These are phyloP conservation scores for Arxiozyma heterogenica DNA, from an alignment of 1,139 yeast genomes.

Conservation along the genomic window DNA sequence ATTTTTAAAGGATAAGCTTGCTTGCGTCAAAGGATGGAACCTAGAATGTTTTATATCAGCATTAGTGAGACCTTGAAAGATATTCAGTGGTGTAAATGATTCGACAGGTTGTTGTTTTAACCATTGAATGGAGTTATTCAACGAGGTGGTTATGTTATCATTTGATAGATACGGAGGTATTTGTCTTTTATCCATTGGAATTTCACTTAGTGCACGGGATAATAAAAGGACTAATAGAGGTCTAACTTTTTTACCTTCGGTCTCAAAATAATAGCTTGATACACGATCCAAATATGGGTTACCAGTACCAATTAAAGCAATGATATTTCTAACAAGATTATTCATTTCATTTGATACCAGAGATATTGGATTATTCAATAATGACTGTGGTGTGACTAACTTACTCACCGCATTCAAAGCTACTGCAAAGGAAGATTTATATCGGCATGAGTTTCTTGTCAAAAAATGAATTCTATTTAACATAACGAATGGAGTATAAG, in stretches of 20 bases:
- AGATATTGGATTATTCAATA: slow-evolving; percentile 71
- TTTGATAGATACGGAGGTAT: neutral
- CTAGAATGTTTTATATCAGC: neutral
- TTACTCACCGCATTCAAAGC: slow-evolving; percentile 75
- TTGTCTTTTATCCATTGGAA: slow-evolving; percentile 59
- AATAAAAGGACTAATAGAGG: slow-evolving; percentile 80
- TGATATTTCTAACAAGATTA: slow-evolving; percentile 76
- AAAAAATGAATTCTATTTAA: neutral
- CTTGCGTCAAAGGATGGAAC: neutral
- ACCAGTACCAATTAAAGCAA: slow-evolving; percentile 78
- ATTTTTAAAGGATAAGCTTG: neutral
- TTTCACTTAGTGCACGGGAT: slow-evolving; percentile 70
- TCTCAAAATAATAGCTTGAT: slow-evolving; percentile 86
- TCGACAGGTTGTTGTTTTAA: slow-evolving; percentile 26
- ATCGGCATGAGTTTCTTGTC: slow-evolving; percentile 7
- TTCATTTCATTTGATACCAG: slow-evolving; percentile 96
- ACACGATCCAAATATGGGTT: slow-evolving; percentile 89
- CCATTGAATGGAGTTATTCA: slow-evolving; percentile 50
- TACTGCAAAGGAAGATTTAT: slow-evolving; percentile 40
- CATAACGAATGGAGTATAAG: neutral
- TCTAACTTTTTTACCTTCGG: slow-evolving; percentile 91
- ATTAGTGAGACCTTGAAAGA: slow-evolving; percentile 56
- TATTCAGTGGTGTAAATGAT: slow-evolving; percentile 67
- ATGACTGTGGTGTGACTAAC: slow-evolving; percentile 61
- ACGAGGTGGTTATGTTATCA: too few species aligned